Evolutionary conservation across 2,329 filamentous ascomycete species (phyloP).

Genomic region (Microascus cirrosus): DNA sequence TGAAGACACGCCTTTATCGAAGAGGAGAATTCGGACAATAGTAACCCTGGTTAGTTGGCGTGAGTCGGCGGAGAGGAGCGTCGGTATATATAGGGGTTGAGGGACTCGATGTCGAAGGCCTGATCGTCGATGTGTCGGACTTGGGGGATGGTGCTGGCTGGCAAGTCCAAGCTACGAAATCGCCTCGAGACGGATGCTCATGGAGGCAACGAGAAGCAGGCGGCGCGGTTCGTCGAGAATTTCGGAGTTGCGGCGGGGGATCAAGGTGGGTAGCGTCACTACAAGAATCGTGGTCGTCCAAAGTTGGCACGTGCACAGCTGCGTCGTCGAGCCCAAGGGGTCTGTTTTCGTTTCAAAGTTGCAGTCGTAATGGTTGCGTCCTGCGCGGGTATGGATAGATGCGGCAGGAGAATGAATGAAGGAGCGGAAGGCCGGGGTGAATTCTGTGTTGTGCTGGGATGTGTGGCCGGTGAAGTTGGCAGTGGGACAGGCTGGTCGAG

Average conservation of each 20-base stretch:
- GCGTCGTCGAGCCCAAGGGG: not conserved
- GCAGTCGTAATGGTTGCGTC: not conserved
- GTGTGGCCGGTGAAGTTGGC: not conserved
- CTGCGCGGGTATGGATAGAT: not conserved
- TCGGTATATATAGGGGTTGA: not conserved
- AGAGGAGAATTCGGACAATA: too few relatives aligned
- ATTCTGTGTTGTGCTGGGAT: not conserved
- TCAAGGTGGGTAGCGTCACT: not conserved
- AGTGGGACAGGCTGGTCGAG: not conserved
- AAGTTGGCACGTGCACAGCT: not conserved
- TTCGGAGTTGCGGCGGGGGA: not conserved
- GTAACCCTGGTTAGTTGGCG: too few relatives aligned
- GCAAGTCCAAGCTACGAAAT: not conserved
- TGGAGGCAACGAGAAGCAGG: not conserved
- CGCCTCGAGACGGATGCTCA: not conserved
- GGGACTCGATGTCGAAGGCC: not conserved
- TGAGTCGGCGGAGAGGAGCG: too few relatives aligned
- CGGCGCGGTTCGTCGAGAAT: not conserved
- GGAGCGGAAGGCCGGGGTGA: not conserved
- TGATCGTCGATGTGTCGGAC: too few relatives aligned
- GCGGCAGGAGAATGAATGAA: not conserved
- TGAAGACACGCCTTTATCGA: too few relatives aligned
- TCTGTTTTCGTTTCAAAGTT: not conserved
- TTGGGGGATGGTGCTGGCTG: too few relatives aligned
- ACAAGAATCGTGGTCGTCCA: not conserved